Evolutionary conservation across 768 basidiomycete genomes (phyloP).

Genomic region (Coprinellus aureogranulatus): DNA sequence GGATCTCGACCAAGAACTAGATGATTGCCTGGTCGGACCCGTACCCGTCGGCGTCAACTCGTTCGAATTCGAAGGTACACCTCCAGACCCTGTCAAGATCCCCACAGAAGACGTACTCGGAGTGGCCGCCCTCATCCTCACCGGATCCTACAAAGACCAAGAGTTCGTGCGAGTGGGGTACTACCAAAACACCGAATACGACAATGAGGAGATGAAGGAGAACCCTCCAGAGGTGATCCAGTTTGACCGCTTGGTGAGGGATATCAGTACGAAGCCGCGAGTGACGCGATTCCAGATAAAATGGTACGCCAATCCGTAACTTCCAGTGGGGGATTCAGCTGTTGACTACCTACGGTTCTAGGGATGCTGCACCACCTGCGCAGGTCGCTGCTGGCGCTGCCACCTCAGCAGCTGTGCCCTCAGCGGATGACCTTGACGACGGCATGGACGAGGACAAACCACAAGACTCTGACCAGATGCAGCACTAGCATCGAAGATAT

Average conservation of each 20-base stretch:
- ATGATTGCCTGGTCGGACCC: slow-evolving; percentile 96
- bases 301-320: slow-evolving; percentile 50
- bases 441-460: slow-evolving; percentile 25
- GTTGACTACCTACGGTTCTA: too few species aligned
- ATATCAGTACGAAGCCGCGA: slow-evolving; percentile 87
- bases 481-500: neutral
- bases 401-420: slow-evolving; percentile 70
- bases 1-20: slow-evolving; percentile 93
- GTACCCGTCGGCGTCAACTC: slow-evolving; percentile 96
- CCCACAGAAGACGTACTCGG: slow-evolving; percentile 90
- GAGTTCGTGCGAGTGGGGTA: slow-evolving; percentile 99
- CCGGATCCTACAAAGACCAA: slow-evolving; percentile 92
- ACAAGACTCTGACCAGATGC: slow-evolving; percentile 8
- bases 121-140: slow-evolving; percentile 95
- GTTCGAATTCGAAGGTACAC: slow-evolving; percentile 89
- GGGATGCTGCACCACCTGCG: slow-evolving; percentile 56
- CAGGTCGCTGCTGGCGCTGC: slow-evolving; percentile 57
- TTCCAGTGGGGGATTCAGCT: too few species aligned
- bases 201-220: slow-evolving; percentile 87
- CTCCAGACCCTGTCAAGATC: slow-evolving; percentile 82
- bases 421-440: slow-evolving; percentile 63
- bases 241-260: slow-evolving; percentile 79
- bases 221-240: slow-evolving; percentile 64
- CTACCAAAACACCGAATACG: slow-evolving; percentile 99
- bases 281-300: slow-evolving; percentile 92